Conservation (phyloP, 441 rosid genomes). For the Melianthus villosus region DNA sequence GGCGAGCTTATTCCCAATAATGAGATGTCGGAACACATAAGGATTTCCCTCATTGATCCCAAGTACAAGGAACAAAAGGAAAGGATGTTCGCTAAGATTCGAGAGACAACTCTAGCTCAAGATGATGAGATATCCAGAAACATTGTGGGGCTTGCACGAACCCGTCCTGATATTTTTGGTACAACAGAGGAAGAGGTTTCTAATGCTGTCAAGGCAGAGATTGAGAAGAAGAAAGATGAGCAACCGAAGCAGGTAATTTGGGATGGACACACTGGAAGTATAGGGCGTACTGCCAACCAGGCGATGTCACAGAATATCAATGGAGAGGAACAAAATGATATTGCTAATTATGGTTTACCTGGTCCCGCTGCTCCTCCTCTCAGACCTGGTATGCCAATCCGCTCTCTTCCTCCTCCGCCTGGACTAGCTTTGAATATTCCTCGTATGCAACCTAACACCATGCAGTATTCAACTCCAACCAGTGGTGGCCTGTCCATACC, state of each 20-base stretch:
- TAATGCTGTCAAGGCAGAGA: slow-evolving; percentile 95
- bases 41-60: slow-evolving; percentile 91
- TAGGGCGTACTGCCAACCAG: slow-evolving; percentile 94
- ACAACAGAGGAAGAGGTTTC: slow-evolving; percentile 99
- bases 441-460: slow-evolving; percentile 49
- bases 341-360: slow-evolving; percentile 38
- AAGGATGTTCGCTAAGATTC: slow-evolving; percentile 96
- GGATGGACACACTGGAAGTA: slow-evolving; percentile 98
- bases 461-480: slow-evolving; percentile 35
- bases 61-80: slow-evolving; percentile 96
- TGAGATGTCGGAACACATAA: slow-evolving; percentile 98
- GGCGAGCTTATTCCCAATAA: slow-evolving; percentile 80
- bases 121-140: slow-evolving; percentile 96
- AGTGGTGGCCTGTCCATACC: slow-evolving; percentile 25
- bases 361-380: slow-evolving; percentile 97
- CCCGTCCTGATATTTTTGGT: slow-evolving; percentile 95
- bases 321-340: slow-evolving; percentile 60
- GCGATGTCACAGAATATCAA: slow-evolving; percentile 65
- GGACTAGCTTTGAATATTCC: slow-evolving; percentile 79
- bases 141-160: slow-evolving; percentile 79
- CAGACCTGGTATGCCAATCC: slow-evolving; percentile 59
- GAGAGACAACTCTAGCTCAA: slow-evolving; percentile 92
- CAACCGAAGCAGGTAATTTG: slow-evolving; percentile 96
- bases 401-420: slow-evolving; percentile 88
- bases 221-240: slow-evolving; percentile 93